Percentiles rank a stretch among this genome's conserved stretches.
Conservation (phyloP, 2,329 filamentous ascomycete genomes). For the Proliferodiscus dingleyae region DNA sequence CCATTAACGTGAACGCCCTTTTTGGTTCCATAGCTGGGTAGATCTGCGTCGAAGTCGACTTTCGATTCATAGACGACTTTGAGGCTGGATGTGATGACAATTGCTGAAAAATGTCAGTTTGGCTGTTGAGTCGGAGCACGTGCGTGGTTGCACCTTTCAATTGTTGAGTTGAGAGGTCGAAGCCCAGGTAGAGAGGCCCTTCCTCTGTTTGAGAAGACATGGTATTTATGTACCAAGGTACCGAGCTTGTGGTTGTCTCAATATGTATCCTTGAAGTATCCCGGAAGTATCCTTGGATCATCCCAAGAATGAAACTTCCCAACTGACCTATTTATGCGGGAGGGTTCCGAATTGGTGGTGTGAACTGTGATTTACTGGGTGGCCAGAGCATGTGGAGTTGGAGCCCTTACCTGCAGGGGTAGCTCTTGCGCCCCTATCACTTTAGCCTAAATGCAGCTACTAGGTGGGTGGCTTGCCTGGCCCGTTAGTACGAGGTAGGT, state of each 20-base stretch:
- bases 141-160: constrained; percentile 64
- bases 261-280: neutral
- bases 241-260: neutral
- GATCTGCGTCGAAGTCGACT: constrained; percentile 91
- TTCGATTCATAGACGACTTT: constrained; percentile 79
- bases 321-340: neutral
- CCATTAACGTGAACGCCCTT: constrained; percentile 87
- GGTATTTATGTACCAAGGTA: constrained; percentile 7
- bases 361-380: constrained; percentile 3
- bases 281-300: neutral
- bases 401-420: neutral
- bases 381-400: constrained; percentile 3
- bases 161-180: constrained; percentile 96
- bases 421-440: neutral
- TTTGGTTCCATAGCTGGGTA: constrained; percentile 68
- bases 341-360: neutral
- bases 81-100: constrained; percentile 79
- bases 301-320: neutral
- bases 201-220: constrained; percentile 33
- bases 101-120: constrained; percentile 45
- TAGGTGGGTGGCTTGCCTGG: too few species aligned
- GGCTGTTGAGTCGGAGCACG: constrained; percentile 5
- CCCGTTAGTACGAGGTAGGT: too few species aligned
- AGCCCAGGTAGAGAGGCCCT: constrained; percentile 75
- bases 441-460: constrained; percentile 6